These are phyloP conservation scores for Collybia mongolica DNA, from an alignment of 768 basidiomycete genomes.

Conservation along the genomic window DNA sequence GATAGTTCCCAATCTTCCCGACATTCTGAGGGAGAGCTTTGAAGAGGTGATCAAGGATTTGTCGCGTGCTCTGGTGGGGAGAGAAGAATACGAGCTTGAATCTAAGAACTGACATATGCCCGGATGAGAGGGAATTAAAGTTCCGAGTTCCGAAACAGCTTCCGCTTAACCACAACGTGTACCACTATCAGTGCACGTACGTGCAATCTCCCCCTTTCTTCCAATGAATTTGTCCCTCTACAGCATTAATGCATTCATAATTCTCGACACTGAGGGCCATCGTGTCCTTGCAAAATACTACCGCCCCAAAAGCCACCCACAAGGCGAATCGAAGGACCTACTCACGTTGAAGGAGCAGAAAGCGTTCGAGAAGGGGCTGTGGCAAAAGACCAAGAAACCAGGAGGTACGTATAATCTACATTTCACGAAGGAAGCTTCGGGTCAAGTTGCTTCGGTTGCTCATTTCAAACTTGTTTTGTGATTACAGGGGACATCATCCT, in stretches of 20 bases:
- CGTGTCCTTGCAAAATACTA: slow-evolving; percentile 98
- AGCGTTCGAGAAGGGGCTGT: slow-evolving; percentile 92
- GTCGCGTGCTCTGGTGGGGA: slow-evolving; percentile 25
- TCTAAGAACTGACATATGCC: background rate
- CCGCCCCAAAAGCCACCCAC: slow-evolving; percentile 62
- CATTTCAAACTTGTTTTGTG: background rate
- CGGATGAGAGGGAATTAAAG: slow-evolving; percentile 36
- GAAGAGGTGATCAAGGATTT: slow-evolving; percentile 42
- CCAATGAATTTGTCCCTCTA: slow-evolving; percentile 85
- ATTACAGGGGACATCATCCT: slow-evolving; percentile 86
- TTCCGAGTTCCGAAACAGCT: no score
- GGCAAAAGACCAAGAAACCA: slow-evolving; percentile 93
- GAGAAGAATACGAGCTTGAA: slow-evolving; percentile 58
- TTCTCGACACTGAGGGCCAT: slow-evolving; percentile 94
- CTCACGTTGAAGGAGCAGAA: slow-evolving; percentile 87
- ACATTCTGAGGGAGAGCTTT: slow-evolving; percentile 38
- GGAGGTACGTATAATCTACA: slow-evolving; percentile 59
- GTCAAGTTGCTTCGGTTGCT: background rate
- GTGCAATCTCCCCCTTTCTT: background rate
- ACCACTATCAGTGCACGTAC: no score
- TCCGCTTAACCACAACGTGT: no score
- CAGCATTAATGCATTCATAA: slow-evolving; percentile 81
- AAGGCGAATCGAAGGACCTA: slow-evolving; percentile 62
- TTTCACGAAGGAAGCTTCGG: background rate
- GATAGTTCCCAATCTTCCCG: slow-evolving; percentile 53